Evolutionary conservation across 441 rosid species (phyloP).

Genomic region (Mallotus japonicus): DNA sequence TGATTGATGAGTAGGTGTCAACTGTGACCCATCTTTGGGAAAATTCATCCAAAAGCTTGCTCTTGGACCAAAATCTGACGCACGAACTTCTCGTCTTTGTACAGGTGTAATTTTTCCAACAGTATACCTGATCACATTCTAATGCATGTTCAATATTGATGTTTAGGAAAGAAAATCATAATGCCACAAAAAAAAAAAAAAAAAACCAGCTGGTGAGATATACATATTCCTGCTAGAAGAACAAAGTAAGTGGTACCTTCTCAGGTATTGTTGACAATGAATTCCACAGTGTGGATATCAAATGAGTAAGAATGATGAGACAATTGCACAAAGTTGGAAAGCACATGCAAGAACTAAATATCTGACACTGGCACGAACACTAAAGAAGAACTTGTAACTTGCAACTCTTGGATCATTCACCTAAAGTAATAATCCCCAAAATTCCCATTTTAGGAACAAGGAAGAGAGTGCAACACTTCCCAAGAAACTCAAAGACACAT

Average conservation of each 20-base stretch:
- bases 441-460: not conserved
- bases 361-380: not conserved
- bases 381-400: not conserved
- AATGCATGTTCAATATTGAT: constrained; percentile 24
- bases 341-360: constrained; percentile 4
- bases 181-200: not conserved
- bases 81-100: constrained; percentile 83
- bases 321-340: constrained; percentile 15
- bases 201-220: constrained; percentile 1
- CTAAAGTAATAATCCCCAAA: not conserved
- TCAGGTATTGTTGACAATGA: constrained; percentile 11
- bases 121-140: constrained; percentile 62
- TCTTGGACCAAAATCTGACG: constrained; percentile 83
- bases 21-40: constrained; percentile 84
- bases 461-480: not conserved
- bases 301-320: constrained; percentile 9
- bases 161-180: constrained; percentile 8
- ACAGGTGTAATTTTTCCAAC: constrained; percentile 98
- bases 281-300: constrained; percentile 2
- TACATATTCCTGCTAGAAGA: constrained; percentile 11
- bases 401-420: not conserved
- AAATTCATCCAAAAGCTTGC: constrained; percentile 99
- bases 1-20: constrained; percentile 91
- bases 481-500: not conserved
- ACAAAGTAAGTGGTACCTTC: constrained; percentile 11